phyloP scores from a whole-genome alignment of 2,329 filamentous ascomycete species.

The Ophiocordyceps camponoti-floridani region DNA sequence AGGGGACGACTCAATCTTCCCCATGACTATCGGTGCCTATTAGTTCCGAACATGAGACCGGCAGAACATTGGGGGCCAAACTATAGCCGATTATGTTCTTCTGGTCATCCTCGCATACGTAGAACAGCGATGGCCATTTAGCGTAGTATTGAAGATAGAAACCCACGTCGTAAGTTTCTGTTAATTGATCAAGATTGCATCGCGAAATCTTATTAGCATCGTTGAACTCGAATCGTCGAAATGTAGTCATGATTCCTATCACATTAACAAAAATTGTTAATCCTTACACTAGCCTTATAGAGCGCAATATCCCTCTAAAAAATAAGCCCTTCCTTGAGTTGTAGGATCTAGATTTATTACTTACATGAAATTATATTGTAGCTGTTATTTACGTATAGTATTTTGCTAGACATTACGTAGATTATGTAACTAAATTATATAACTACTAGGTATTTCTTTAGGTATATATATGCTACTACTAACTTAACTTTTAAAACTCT shows the following conservation, averaged over 20 bases:
- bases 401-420: no score
- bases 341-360: no score
- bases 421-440: no score
- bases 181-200: constrained; percentile 88
- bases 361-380: no score
- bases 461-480: no score
- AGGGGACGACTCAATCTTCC: constrained; percentile 82
- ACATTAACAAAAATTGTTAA: no score
- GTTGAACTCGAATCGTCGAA: constrained; percentile 66
- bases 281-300: no score
- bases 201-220: constrained; percentile 84
- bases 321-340: no score
- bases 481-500: no score
- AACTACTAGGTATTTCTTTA: no score
- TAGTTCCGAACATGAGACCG: constrained; percentile 5
- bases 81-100: constrained; percentile 93
- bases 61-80: constrained; percentile 15
- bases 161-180: constrained; percentile 90
- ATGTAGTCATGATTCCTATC: constrained; percentile 47
- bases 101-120: constrained; percentile 68
- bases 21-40: constrained; percentile 56
- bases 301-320: no score
- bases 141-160: constrained; percentile 96
- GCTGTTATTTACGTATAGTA: no score
- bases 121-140: constrained; percentile 89